Conservation (phyloP, 2,329 filamentous ascomycete species). For the Epichloe amarillans region DNA sequence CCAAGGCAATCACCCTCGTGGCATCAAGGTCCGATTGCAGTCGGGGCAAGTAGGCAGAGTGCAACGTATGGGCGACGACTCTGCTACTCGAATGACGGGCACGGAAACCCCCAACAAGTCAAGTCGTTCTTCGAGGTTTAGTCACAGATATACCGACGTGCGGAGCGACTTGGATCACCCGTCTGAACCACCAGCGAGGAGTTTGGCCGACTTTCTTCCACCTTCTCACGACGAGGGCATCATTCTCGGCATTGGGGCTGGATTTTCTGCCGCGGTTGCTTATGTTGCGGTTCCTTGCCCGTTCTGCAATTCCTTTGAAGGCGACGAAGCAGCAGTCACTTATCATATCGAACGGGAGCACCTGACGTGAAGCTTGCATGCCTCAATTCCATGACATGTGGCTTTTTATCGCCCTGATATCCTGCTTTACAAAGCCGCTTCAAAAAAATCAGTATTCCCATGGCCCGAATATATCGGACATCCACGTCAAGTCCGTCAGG, state of each 20-base stretch:
- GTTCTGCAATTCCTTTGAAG: slow-evolving; percentile 52
- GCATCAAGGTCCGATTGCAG: slow-evolving; percentile 62
- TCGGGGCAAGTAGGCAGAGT: slow-evolving; percentile 65
- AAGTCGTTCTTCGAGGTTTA: slow-evolving; percentile 14
- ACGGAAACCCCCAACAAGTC: slow-evolving; percentile 1
- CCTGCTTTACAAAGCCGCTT: not conserved
- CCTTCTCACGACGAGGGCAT: slow-evolving; percentile 18
- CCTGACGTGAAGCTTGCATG: slow-evolving; percentile 8
- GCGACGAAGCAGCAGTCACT: slow-evolving; percentile 54
- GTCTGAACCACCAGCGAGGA: slow-evolving; percentile 26
- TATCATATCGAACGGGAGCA: slow-evolving; percentile 44
- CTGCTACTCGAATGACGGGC: not conserved
- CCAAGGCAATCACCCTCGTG: slow-evolving; percentile 59
- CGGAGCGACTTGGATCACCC: slow-evolving; percentile 23
- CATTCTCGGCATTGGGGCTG: slow-evolving; percentile 5
- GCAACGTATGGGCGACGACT: slow-evolving; percentile 39
- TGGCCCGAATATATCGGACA: slow-evolving; percentile 24
- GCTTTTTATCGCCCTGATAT: not conserved
- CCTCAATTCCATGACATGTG: not conserved
- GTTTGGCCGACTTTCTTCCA: slow-evolving; percentile 35
- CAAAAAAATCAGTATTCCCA: slow-evolving; percentile 19
- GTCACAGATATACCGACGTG: slow-evolving; percentile 21
- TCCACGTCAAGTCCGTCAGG: slow-evolving; percentile 23
- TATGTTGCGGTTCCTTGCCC: slow-evolving; percentile 36
- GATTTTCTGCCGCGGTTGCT: not conserved